A percentile compares a stretch with the other conserved stretches of the same genome.
phyloP scores from a whole-genome alignment of 1,139 yeast genomes.

The Suhomyces guaymorum region DNA sequence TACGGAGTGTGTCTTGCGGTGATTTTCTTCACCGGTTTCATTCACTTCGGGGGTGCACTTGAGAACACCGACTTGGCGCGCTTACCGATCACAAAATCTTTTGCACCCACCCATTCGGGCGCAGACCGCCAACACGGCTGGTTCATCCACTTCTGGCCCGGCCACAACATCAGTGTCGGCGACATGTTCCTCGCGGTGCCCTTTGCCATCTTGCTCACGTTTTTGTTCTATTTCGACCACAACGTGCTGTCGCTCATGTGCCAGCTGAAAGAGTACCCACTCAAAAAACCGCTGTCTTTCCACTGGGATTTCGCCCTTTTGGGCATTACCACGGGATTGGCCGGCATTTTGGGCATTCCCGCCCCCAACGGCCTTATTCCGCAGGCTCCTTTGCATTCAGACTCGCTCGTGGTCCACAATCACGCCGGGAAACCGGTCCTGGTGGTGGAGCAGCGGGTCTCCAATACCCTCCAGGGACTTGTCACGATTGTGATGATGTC shows the following conservation, averaged over 20 bases:
- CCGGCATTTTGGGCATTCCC: constrained; percentile 88
- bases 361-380: constrained; percentile 97
- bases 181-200: constrained; percentile 89
- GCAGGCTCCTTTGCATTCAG: constrained; percentile 93
- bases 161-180: constrained; percentile 58
- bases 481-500: constrained; percentile 86
- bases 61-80: constrained; percentile 50
- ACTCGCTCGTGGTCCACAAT: constrained; percentile 66
- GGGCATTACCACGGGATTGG: constrained; percentile 82
- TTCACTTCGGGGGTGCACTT: constrained; percentile 83
- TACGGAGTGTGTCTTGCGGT: constrained; percentile 84
- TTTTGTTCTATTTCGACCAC: constrained; percentile 90
- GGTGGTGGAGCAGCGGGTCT: constrained; percentile 87
- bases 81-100: constrained; percentile 73
- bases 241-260: constrained; percentile 92
- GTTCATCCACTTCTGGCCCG: constrained; percentile 79
- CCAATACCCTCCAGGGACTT: constrained; percentile 82
- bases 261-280: constrained; percentile 77
- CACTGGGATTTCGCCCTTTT: constrained; percentile 89
- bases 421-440: constrained; percentile 46
- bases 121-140: constrained; percentile 56
- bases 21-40: constrained; percentile 87
- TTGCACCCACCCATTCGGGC: constrained; percentile 61
- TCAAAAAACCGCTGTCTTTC: constrained; percentile 83
- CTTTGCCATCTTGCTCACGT: constrained; percentile 81